phyloP scores from a whole-genome alignment of 805 yeast species.

The Starmera quercuum region DNA sequence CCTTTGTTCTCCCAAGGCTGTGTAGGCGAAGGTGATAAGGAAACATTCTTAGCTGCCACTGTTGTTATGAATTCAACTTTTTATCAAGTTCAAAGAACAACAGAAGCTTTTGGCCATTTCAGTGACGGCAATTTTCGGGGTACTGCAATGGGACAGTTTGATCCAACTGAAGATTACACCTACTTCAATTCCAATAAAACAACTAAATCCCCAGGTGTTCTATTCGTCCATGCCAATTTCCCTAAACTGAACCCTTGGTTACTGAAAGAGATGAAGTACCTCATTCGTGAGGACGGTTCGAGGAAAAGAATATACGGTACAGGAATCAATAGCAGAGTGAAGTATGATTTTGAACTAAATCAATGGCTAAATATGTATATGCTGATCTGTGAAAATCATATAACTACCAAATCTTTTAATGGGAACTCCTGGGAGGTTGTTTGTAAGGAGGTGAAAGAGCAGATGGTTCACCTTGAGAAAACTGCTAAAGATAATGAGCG shows the following conservation, averaged over 20 bases:
- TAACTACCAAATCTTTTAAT: not conserved
- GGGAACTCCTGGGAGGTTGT: not conserved
- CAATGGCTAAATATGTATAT: not conserved
- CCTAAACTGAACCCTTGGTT: constrained; percentile 21
- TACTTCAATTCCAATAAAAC: constrained; percentile 8
- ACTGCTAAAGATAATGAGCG: not conserved
- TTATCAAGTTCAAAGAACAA: constrained; percentile 39
- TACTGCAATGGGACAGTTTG: constrained; percentile 38
- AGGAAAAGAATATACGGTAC: constrained; percentile 10
- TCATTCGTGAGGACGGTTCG: constrained; percentile 7
- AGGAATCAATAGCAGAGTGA: constrained; percentile 5
- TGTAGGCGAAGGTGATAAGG: constrained; percentile 79
- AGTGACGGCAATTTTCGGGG: constrained; percentile 25
- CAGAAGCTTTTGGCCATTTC: constrained; percentile 30
- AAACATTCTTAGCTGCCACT: constrained; percentile 68
- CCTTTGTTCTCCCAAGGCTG: constrained; percentile 64
- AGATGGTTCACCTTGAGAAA: not conserved
- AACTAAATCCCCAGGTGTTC: constrained; percentile 8
- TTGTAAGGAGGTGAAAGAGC: not conserved
- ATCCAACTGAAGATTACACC: constrained; percentile 35
- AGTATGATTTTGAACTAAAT: constrained; percentile 20
- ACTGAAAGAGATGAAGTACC: constrained; percentile 4
- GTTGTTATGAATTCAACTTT: constrained; percentile 38
- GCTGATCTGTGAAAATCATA: not conserved
- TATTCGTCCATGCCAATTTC: constrained; percentile 22